Evolutionary conservation across 1,284 basidiomycete genomes (phyloP), one percentile per base, ranked within the genome.

Genomic region (Trichosporon asahii): DNA sequence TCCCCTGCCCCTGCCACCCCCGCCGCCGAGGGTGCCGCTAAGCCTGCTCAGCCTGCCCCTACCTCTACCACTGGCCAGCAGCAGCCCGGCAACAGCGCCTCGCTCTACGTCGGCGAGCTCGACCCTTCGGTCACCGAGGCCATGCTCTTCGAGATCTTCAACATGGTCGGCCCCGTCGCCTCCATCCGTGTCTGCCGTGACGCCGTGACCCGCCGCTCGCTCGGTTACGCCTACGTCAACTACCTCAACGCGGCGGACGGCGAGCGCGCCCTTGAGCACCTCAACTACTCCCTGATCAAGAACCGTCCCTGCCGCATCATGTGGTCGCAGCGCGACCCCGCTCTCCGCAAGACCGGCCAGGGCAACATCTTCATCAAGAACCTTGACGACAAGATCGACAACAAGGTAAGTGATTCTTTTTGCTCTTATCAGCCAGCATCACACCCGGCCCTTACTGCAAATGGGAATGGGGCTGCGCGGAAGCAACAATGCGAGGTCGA

Each of bases 361-460:
- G 97, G 97, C 85, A 99, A 99, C 86, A 96, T 99, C 83, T 99
- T 99, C 87, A 99, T 99, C 88, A 99, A 99, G 88, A 99, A 99
- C 87, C 87, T 99, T 77, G 97, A 99, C 84, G 94, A 97, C 85
- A 88, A 88, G 74, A 99, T 99, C 78, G 97, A 99, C 87, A 99
- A 99, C 89, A 99, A 99, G 90, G 91, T 91, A 68, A 33, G 37
- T 23, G 23, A 7, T 40, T 14, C 18, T 46, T 3, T 6, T 12
- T 2, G 9, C 21, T 3, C 21, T 7, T 7, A 18, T 46, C 21
- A 21, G 44, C 21, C 44, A n/a, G 18, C 40, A 53, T 12, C 9
- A 53, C 9, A 53, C 4, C 49, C 12, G 21, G n/a, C 49, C 11
- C 21, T 23, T 21, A 18, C 49, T 44, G 40, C 40, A 44, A 44